phyloP scores from a whole-genome alignment of 2,329 filamentous ascomycete genomes.

The Aureobasidium lini region DNA sequence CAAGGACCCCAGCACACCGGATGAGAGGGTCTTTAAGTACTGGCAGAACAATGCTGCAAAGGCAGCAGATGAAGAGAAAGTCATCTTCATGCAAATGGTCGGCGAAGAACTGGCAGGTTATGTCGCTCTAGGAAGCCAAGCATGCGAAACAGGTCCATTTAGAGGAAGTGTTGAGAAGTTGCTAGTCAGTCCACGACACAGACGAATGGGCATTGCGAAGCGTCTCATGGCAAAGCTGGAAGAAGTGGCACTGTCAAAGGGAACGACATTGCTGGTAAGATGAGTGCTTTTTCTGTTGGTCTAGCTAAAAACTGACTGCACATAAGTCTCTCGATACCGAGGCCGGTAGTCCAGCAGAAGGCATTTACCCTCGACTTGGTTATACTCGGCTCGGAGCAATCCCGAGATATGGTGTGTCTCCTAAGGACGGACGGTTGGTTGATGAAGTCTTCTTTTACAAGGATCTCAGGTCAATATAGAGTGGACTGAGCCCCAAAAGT shows the following conservation, averaged over 20 bases:
- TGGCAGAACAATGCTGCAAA: conserved; percentile 50
- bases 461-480: conserved; percentile 32
- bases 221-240: conserved; percentile 50
- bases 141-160: conserved; percentile 50
- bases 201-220: conserved; percentile 46
- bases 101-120: conserved; percentile 46
- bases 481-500: neutral
- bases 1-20: conserved; percentile 33
- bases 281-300: neutral
- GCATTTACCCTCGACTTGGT: conserved; percentile 49
- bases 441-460: conserved; percentile 55
- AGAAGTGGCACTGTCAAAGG: conserved; percentile 42
- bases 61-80: conserved; percentile 36
- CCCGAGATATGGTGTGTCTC: conserved; percentile 46
- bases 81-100: conserved; percentile 38
- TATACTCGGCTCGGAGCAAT: conserved; percentile 51
- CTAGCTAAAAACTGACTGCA: conserved; percentile 14
- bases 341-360: conserved; percentile 45
- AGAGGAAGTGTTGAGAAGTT: conserved; percentile 52
- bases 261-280: conserved; percentile 48
- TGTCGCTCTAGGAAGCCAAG: conserved; percentile 47
- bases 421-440: conserved; percentile 39
- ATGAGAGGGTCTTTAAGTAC: conserved; percentile 45
- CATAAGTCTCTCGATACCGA: conserved; percentile 47
- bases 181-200: conserved; percentile 46